These are phyloP conservation scores for Mycena capillaripes DNA, from an alignment of 768 basidiomycete genomes.

Conservation along the genomic window DNA sequence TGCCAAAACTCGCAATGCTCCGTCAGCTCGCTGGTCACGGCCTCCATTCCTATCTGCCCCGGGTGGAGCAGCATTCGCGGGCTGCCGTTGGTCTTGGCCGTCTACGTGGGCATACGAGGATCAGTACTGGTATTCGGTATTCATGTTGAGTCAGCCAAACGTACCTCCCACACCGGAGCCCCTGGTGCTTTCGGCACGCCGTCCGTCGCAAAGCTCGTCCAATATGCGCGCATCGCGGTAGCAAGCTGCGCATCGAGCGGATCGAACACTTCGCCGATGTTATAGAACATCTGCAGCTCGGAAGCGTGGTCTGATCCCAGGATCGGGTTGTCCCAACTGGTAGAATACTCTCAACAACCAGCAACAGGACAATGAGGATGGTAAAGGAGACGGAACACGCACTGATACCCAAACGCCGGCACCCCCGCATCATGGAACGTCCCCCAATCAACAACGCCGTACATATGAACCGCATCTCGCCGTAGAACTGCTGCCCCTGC, in stretches of 20 bases:
- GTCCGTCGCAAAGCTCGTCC: neutral
- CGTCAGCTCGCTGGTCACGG: neutral
- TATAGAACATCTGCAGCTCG: too few species aligned
- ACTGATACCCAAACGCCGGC: too few species aligned
- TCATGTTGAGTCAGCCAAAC: neutral
- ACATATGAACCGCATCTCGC: neutral
- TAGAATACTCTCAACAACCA: too few species aligned
- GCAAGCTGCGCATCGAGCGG: too few species aligned
- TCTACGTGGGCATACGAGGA: neutral
- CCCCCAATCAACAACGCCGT: neutral
- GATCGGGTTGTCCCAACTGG: neutral
- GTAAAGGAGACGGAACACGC: neutral
- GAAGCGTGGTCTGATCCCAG: neutral
- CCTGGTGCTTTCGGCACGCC: neutral
- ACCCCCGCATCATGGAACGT: too few species aligned
- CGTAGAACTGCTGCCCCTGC: neutral
- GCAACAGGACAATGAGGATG: neutral
- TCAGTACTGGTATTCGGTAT: neutral
- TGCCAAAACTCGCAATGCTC: neutral
- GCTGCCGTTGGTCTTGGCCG: neutral
- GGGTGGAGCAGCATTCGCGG: slow-evolving; percentile 6
- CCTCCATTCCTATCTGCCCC: neutral
- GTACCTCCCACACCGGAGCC: neutral
- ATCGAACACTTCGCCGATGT: too few species aligned
- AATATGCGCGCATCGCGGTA: too few species aligned